Conservation (phyloP, 345 rosid genomes). For the Theobroma cacao region DNA sequence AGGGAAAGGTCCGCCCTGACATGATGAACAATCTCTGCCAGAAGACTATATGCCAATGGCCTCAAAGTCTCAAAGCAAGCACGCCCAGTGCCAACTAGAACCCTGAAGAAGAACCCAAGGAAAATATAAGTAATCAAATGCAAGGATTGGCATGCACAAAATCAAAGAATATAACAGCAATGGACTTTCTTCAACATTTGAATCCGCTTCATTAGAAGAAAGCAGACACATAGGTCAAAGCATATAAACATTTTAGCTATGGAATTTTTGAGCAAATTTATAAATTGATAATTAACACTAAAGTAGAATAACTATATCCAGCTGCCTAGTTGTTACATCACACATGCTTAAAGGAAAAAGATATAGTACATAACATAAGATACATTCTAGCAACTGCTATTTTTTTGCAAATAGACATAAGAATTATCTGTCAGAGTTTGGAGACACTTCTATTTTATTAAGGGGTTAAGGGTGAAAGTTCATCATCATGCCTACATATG, state of each 20-base stretch:
- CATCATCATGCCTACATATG: neutral
- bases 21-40: constrained; percentile 99
- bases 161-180: neutral
- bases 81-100: constrained; percentile 95
- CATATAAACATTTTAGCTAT: neutral
- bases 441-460: neutral
- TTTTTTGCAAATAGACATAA: neutral
- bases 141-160: neutral
- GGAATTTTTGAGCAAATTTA: neutral
- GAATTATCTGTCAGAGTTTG: neutral
- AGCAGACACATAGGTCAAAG: neutral
- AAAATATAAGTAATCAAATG: neutral
- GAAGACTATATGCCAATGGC: constrained; percentile 96
- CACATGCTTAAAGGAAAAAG: neutral
- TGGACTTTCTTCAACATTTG: neutral
- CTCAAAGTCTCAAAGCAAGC: constrained; percentile 97
- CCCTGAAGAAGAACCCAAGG: constrained; percentile 44
- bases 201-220: neutral
- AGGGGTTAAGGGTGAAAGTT: neutral
- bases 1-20: constrained; percentile 88
- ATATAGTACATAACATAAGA: neutral
- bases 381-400: neutral
- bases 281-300: neutral
- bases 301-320: neutral
- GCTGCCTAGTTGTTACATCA: neutral